phyloP scores from a whole-genome alignment of 352 stramenopile species.

The Thraustochytrium sp. region DNA sequence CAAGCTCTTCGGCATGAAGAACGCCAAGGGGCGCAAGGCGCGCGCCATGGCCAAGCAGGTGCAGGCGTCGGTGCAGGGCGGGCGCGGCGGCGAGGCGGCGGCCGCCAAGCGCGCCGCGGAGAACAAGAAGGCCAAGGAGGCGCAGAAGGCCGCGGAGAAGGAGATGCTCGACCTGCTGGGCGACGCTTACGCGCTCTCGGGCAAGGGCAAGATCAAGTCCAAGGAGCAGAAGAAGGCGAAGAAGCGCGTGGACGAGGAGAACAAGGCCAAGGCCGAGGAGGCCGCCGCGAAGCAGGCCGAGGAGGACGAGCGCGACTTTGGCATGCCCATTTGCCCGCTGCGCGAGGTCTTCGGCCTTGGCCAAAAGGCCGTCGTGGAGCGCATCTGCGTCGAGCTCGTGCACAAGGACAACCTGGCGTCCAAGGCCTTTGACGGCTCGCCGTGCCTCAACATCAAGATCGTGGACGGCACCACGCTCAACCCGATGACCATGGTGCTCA shows the following conservation, averaged over 20 bases:
- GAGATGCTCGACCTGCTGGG: conserved; percentile 62
- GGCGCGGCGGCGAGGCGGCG: conserved; percentile 57
- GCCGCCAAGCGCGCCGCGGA: conserved; percentile 66
- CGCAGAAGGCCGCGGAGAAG: conserved; percentile 53
- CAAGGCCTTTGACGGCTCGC: conserved; percentile 13
- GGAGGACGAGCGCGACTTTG: conserved; percentile 42
- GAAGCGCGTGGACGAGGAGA: conserved; percentile 61
- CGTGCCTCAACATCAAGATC: conserved; percentile 38
- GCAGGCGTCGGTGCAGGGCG: conserved; percentile 71
- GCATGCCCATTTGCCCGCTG: conserved; percentile 9
- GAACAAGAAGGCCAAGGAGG: conserved; percentile 57
- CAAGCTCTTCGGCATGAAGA: conserved; percentile 99
- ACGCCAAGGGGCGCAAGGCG: conserved; percentile 79
- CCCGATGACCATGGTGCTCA: conserved; percentile 27
- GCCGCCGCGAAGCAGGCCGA: conserved; percentile 59
- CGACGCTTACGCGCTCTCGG: conserved; percentile 55
- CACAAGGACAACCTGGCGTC: conserved; percentile 38
- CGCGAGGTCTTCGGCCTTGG: conserved; percentile 16
- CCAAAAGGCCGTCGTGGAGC: conserved; percentile 34
- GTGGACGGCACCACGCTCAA: conserved; percentile 32
- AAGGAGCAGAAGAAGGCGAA: conserved; percentile 50
- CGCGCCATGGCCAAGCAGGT: conserved; percentile 85
- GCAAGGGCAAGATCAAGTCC: conserved; percentile 35
- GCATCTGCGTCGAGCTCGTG: background rate
- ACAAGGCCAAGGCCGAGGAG: conserved; percentile 57